Percentiles rank a stretch among this genome's conserved stretches.
These are phyloP conservation scores for Simplicillium sp. DNA, from an alignment of 2,329 filamentous ascomycete genomes.

Conservation along the genomic window DNA sequence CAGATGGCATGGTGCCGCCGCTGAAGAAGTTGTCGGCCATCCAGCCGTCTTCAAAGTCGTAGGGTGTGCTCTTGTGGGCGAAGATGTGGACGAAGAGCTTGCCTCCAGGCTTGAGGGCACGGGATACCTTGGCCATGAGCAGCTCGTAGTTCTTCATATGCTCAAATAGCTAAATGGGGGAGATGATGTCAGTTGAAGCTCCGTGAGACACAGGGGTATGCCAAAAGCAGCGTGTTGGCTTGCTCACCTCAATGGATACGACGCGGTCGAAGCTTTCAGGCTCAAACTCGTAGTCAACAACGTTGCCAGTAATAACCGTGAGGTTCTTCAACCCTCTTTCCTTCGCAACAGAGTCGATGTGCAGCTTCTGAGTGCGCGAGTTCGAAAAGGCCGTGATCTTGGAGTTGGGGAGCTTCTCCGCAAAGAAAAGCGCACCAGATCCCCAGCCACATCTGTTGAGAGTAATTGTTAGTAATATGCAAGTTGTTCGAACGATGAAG, in stretches of 20 bases:
- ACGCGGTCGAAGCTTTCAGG: slow-evolving; percentile 51
- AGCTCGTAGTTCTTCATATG: slow-evolving; percentile 70
- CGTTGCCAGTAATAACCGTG: slow-evolving; percentile 54
- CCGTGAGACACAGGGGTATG: background rate
- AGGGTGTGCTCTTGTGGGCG: slow-evolving; percentile 52
- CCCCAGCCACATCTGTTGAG: slow-evolving; percentile 56
- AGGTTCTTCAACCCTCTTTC: slow-evolving; percentile 50
- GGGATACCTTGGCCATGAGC: slow-evolving; percentile 54
- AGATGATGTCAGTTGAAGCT: background rate
- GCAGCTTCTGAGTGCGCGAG: slow-evolving; percentile 56
- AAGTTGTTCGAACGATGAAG: no score
- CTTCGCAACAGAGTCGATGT: slow-evolving; percentile 51
- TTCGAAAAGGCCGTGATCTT: slow-evolving; percentile 60
- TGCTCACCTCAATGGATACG: slow-evolving; percentile 46
- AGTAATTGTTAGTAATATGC: background rate
- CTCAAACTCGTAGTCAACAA: slow-evolving; percentile 56
- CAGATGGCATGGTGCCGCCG: slow-evolving; percentile 61
- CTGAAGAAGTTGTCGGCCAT: slow-evolving; percentile 68
- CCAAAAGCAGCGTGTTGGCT: no score
- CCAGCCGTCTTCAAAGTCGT: slow-evolving; percentile 64
- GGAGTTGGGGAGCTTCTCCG: slow-evolving; percentile 51
- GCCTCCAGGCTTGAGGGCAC: slow-evolving; percentile 49
- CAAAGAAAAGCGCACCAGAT: slow-evolving; percentile 54
- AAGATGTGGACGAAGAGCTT: slow-evolving; percentile 65
- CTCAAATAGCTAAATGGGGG: slow-evolving; percentile 51